Conservation (phyloP, 2,329 filamentous ascomycete genomes). For the Allantophomopsis cytisporea region DNA sequence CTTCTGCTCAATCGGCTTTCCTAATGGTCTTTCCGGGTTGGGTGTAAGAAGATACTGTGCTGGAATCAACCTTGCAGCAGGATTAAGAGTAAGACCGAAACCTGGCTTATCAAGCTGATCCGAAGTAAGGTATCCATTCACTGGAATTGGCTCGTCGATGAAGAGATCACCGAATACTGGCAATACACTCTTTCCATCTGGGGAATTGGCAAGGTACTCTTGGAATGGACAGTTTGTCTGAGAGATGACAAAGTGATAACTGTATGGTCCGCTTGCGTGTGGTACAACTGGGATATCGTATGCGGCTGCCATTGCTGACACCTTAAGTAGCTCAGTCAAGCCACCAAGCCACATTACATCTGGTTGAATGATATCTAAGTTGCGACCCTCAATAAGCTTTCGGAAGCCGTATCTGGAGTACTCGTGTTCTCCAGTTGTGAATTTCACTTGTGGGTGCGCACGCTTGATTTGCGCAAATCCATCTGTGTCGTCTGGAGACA, state of each 20-base stretch:
- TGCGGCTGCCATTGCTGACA: constrained; percentile 76
- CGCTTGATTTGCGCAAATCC: constrained; percentile 83
- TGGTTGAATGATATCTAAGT: constrained; percentile 87
- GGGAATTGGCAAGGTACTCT: constrained; percentile 87
- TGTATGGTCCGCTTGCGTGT: constrained; percentile 89
- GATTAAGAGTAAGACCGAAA: constrained; percentile 81
- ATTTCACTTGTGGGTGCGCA: constrained; percentile 80
- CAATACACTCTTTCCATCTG: constrained; percentile 77
- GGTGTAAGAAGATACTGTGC: constrained; percentile 62
- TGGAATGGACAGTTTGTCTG: constrained; percentile 92
- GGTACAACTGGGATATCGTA: constrained; percentile 93
- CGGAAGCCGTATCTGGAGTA: constrained; percentile 92
- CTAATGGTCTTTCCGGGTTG: constrained; percentile 33
- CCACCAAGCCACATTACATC: constrained; percentile 98
- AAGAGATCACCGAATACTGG: constrained; percentile 91
- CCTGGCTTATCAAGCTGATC: constrained; percentile 77
- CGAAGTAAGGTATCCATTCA: constrained; percentile 67
- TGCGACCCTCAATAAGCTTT: constrained; percentile 81
- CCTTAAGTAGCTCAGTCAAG: constrained; percentile 81
- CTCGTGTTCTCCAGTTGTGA: constrained; percentile 93
- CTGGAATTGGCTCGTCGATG: constrained; percentile 78
- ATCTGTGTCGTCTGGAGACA: constrained; percentile 84
- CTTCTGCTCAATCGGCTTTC: constrained; percentile 8
- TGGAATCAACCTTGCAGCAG: constrained; percentile 60
- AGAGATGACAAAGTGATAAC: constrained; percentile 90